Conservation (phyloP, 768 basidiomycete species). For the Xerocomellus dryophilus region DNA sequence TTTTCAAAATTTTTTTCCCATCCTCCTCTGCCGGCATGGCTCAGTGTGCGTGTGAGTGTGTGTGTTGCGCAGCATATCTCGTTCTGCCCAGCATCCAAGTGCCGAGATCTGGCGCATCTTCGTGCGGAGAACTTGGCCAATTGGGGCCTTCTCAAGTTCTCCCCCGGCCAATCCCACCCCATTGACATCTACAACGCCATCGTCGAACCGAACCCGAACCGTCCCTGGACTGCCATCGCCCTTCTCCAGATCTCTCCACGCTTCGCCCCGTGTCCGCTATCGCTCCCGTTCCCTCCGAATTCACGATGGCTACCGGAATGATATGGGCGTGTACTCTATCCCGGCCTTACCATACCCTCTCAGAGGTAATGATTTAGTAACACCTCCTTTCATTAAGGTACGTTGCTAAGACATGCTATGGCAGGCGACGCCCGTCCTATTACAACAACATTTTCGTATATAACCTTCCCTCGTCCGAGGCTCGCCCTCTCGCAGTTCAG, state of each 20-base stretch:
- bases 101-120: slow-evolving; percentile 26
- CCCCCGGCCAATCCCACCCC: slow-evolving; percentile 30
- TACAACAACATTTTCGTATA: slow-evolving; percentile 34
- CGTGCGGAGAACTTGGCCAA: slow-evolving; percentile 27
- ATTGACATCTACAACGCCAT: slow-evolving; percentile 34
- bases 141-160: slow-evolving; percentile 22
- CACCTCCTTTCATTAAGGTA: slow-evolving; percentile 37
- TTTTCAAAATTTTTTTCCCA: slow-evolving; percentile 15
- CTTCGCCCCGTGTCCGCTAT: slow-evolving; percentile 24
- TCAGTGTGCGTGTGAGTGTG: slow-evolving; percentile 19
- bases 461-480: slow-evolving; percentile 22
- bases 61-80: slow-evolving; percentile 16
- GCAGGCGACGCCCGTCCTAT: slow-evolving; percentile 36
- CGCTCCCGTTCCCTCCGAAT: slow-evolving; percentile 30
- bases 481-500: slow-evolving; percentile 10
- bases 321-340: slow-evolving; percentile 34
- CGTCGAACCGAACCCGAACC: slow-evolving; percentile 26
- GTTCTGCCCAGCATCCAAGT: slow-evolving; percentile 12
- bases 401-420: slow-evolving; percentile 35
- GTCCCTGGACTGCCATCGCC: slow-evolving; percentile 24
- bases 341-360: slow-evolving; percentile 34
- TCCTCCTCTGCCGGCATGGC: slow-evolving; percentile 22
- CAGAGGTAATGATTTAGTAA: slow-evolving; percentile 40
- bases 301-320: slow-evolving; percentile 34
- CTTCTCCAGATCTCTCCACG: slow-evolving; percentile 28